A percentile compares a stretch with the other conserved stretches of the same genome.
Conservation (phyloP, 495 filamentous ascomycete genomes). For the Staphylotrichum longicolle region DNA sequence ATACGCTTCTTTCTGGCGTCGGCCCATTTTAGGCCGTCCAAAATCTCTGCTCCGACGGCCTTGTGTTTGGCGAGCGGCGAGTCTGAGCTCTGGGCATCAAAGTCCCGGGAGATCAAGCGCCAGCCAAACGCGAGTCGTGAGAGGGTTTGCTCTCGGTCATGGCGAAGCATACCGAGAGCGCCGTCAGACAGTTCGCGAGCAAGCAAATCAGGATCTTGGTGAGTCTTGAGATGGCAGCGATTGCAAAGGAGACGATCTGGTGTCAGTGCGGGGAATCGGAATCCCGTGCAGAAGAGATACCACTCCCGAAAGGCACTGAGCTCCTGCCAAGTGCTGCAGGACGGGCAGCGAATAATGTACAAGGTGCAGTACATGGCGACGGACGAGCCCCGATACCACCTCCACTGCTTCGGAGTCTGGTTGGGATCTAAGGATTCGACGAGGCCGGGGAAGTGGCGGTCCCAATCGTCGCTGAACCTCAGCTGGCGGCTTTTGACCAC, state of each 20-base stretch:
- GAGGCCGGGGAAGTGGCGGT: constrained; percentile 2
- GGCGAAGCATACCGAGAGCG: not conserved
- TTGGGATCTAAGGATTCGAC: not conserved
- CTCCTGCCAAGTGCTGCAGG: constrained; percentile 11
- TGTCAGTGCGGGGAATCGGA: not conserved
- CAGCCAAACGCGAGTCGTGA: not conserved
- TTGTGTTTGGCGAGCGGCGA: not conserved
- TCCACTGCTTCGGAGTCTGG: not conserved
- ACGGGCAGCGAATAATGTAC: constrained; percentile 6
- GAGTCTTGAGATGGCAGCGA: not conserved
- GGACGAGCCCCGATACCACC: not conserved
- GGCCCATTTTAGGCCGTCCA: not conserved
- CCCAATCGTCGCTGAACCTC: not conserved
- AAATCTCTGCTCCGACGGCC: not conserved
- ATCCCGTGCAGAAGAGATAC: not conserved
- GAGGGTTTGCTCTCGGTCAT: not conserved
- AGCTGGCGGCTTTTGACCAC: constrained; percentile 1
- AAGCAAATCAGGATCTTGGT: not conserved
- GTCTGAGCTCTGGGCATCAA: not conserved
- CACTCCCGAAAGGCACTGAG: not conserved
- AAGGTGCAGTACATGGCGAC: not conserved
- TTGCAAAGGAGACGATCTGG: constrained; percentile 1
- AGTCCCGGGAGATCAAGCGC: not conserved
- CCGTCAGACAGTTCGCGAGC: not conserved
- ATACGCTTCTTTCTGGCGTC: not conserved